Base-by-base conservation (phyloP, 306 rosid species). In the Lathyrus sativus region DNA sequence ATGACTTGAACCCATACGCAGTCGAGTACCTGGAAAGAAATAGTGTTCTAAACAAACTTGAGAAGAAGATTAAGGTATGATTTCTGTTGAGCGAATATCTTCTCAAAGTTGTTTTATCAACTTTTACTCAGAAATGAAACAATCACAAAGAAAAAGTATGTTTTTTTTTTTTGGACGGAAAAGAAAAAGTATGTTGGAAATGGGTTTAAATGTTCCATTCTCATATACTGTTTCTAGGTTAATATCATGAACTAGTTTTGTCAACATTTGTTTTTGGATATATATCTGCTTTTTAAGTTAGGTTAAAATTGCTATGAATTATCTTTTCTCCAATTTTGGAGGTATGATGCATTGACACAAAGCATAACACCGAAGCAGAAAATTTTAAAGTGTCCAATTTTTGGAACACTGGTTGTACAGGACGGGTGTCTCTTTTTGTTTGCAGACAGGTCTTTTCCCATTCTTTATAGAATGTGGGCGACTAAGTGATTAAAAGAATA, bases 1-100 rank as follows among this genome's bases (percentile, higher is more conserved):
- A 93, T 51, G 99, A 93, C 76, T 85, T 93, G 68, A 93, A 93
- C 75, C 97, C 99, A 7, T 50, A 49, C 57, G 98, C 97, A 4
- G 81, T 90, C 19, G 96, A 90, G 42, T 90, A 90, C 83, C 76
- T 93, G 74, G 95, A 88, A 74, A 86, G 88, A 84, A 93, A 88
- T 82, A 67, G 86, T 65, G 96, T 88, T 26, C 78, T 83, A 74
- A 93, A 93, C 91, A 93, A 86, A 80, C 89, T 93, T 50, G 96
- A 93, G 67, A 88, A 81, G 87, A 93, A 81, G 85, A 73, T 93
- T 70, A 78, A 86, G 97, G 99, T 93, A 84, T 62, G 50, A 2
- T 77, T 64, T 24, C 63, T 80, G 62, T 60, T 17, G 41, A 15
- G 17, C 29, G 19, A 55, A 14, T 41, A 44, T 72, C 24, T 62